Evolutionary conservation across 495 filamentous ascomycete genomes (phyloP), one percentile per base, ranked within the genome.

Genomic region (Aspergillus campestris): DNA sequence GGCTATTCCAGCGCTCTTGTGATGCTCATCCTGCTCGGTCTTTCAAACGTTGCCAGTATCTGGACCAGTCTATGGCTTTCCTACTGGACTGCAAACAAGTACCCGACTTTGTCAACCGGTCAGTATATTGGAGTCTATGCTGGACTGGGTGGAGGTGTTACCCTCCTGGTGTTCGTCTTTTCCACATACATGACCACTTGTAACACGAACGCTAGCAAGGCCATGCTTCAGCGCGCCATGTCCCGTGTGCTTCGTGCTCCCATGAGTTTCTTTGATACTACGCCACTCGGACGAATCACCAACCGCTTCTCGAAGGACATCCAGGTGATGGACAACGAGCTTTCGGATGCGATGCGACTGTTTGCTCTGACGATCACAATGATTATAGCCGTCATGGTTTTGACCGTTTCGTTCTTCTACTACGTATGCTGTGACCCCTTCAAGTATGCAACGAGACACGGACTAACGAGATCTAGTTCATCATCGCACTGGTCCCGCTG

Each of bases 221-320:
- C 73, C 11, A 88, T 97, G 74, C 75, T 96, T 37, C 77, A 84
- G 8, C 68, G 80, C 12, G 90, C 92, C 15, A 85, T 96, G 67
- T 74, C 65, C 8, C 78, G 83, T 35, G 86, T 89, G 1, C 72
- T 98, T 33, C 78, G 89, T 39, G 91, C 92, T 0, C 92, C 92
- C 0, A 95, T 97, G 89, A 83, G 83, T 4, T 97, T 97, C 71
- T 96, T 97, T 69, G 92, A 96, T 53, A 96, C 91, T 0, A 98
- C 92, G 0, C 92, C 92, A 1, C 70, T 96, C 0, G 92, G 92
- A n/a, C 82, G 92, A 18, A 95, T 98, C 59, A 92, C 89, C 7
- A 98, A 97, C 59, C 86, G 92, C 14, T 98, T 98, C 67, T 91
- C 89, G 3, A 88, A 90, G 55, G 92, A 98, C 62, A 83, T 96